Evolutionary conservation across 495 filamentous ascomycete species (phyloP).

Genomic region (Talaromyces nanjingensis): DNA sequence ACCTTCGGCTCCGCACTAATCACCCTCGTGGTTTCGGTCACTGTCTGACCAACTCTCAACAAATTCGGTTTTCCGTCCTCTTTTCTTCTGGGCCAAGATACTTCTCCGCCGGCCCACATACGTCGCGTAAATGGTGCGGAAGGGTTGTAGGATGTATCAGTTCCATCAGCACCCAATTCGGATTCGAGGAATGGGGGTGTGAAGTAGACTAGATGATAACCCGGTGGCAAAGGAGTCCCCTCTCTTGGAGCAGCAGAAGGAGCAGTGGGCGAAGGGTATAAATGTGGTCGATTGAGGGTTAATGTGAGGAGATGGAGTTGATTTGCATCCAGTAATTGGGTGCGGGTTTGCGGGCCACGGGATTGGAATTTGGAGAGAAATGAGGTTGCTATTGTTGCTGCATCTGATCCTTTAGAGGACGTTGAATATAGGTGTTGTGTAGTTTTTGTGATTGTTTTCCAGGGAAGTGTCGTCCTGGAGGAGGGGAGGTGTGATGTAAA

Average conservation of each 20-base stretch:
- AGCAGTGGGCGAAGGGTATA: constrained; percentile 27
- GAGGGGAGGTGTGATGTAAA: no score
- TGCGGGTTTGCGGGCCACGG: constrained; percentile 33
- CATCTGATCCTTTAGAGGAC: not conserved
- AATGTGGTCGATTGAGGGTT: constrained; percentile 42
- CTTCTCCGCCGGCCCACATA: constrained; percentile 73
- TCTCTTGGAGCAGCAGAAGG: constrained; percentile 16
- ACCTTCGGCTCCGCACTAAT: constrained; percentile 44
- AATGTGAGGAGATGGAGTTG: constrained; percentile 49
- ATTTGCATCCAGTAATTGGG: constrained; percentile 49
- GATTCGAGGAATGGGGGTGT: constrained; percentile 48
- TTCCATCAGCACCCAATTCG: constrained; percentile 60
- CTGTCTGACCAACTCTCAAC: constrained; percentile 45
- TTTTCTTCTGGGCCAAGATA: constrained; percentile 40
- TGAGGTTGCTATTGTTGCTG: constrained; percentile 26
- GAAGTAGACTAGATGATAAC: constrained; percentile 71
- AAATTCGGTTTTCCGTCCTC: constrained; percentile 26
- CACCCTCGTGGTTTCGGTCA: constrained; percentile 51
- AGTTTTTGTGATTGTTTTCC: not conserved
- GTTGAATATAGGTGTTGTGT: not conserved
- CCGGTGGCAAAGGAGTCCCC: constrained; percentile 49
- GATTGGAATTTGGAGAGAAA: constrained; percentile 39
- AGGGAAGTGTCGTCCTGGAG: not conserved
- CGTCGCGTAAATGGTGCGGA: constrained; percentile 56
- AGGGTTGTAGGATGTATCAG: constrained; percentile 63